phyloP scores from a whole-genome alignment of 139 green algal genomes.

The Dunaliella sp. region DNA sequence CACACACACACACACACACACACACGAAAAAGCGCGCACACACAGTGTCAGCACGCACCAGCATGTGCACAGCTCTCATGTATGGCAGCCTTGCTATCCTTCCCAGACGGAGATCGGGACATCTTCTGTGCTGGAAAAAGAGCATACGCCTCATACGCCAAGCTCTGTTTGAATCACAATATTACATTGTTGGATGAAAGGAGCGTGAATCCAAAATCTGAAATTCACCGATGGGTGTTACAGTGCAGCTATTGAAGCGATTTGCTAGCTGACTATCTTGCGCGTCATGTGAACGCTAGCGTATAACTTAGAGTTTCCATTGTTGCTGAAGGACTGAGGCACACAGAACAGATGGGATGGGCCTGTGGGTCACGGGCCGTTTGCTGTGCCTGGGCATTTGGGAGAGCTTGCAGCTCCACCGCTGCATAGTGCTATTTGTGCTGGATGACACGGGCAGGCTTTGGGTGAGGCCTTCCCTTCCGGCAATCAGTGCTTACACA shows the following conservation, averaged over 20 bases:
- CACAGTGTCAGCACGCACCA: neutral
- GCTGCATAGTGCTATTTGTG: conserved; percentile 31
- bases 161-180: neutral
- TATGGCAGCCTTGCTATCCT: neutral
- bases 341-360: neutral
- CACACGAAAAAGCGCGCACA: neutral
- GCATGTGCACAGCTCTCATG: neutral
- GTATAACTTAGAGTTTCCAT: too few species aligned
- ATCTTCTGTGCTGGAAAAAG: neutral
- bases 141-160: neutral
- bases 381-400: conserved; percentile 18
- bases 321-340: neutral
- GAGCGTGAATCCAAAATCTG: too few species aligned
- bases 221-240: too few species aligned
- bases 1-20: too few species aligned
- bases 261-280: too few species aligned
- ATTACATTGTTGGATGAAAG: too few species aligned
- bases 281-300: too few species aligned
- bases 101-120: neutral
- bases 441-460: conserved; percentile 13
- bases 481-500: neutral
- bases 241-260: too few species aligned
- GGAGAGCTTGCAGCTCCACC: conserved; percentile 26
- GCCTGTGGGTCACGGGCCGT: neutral
- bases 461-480: too few species aligned